These are phyloP conservation scores for Nasturtium officinale DNA, from an alignment of 345 rosid species.

Conservation along the genomic window DNA sequence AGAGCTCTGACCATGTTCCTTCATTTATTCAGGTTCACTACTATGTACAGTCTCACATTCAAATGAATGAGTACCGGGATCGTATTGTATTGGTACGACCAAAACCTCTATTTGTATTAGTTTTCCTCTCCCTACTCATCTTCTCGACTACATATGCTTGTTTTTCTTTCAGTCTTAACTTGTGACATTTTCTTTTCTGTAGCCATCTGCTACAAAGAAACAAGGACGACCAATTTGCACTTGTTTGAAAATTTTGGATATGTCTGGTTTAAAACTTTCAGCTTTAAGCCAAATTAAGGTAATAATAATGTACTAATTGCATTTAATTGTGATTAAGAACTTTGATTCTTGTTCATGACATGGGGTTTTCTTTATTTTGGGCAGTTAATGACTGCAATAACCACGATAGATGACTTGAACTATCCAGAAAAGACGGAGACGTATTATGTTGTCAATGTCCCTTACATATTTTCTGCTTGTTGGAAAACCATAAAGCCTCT, in stretches of 20 bases:
- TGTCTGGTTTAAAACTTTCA: slow-evolving; percentile 93
- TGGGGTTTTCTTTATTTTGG: not conserved
- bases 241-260: slow-evolving; percentile 88
- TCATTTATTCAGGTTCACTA: slow-evolving; percentile 60
- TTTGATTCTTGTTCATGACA: not conserved
- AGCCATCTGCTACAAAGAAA: slow-evolving; percentile 82
- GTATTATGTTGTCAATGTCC: slow-evolving; percentile 86
- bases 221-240: slow-evolving; percentile 68
- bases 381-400: slow-evolving; percentile 81
- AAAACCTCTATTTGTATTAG: not conserved
- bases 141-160: not conserved
- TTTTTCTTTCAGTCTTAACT: not conserved
- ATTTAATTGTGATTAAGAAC: not conserved
- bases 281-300: slow-evolving; percentile 93
- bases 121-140: not conserved
- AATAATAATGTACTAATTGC: not conserved
- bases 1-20: slow-evolving; percentile 27
- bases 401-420: slow-evolving; percentile 88
- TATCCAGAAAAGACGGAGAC: slow-evolving; percentile 95
- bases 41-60: slow-evolving; percentile 97
- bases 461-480: slow-evolving; percentile 88
- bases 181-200: not conserved
- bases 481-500: slow-evolving; percentile 96
- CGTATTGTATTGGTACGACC: slow-evolving; percentile 78
- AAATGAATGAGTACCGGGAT: slow-evolving; percentile 95